phyloP scores from a whole-genome alignment of 1,284 basidiomycete species.

The Termitomyces sp. region DNA sequence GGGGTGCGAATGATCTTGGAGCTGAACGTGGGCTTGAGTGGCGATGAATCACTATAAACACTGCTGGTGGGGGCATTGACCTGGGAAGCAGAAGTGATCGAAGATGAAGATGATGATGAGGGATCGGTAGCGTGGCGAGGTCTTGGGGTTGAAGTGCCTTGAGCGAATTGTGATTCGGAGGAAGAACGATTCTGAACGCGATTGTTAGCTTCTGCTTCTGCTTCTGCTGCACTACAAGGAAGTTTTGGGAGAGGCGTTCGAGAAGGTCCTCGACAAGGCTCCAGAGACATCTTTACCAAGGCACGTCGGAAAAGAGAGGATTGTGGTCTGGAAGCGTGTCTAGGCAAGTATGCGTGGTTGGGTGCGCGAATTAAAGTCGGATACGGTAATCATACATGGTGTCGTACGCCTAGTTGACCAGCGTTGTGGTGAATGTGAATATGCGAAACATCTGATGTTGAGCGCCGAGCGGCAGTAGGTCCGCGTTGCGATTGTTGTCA shows the following conservation, averaged over 20 bases:
- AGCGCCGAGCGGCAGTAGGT: no score
- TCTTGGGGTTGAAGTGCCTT: background rate
- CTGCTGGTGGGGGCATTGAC: background rate
- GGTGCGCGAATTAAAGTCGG: no score
- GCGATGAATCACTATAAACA: background rate
- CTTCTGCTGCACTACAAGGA: constrained; percentile 33
- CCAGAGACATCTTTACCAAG: constrained; percentile 36
- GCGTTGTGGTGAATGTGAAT: no score
- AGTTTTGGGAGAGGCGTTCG: constrained; percentile 17
- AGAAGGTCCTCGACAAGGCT: constrained; percentile 49
- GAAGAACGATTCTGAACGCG: constrained; percentile 11
- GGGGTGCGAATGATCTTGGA: constrained; percentile 62
- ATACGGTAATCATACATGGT: no score
- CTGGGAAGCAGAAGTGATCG: constrained; percentile 2
- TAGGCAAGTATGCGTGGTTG: background rate
- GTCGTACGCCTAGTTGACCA: no score
- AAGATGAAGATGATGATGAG: constrained; percentile 1
- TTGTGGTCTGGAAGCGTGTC: constrained; percentile 46
- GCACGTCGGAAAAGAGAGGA: constrained; percentile 43
- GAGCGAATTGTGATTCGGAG: constrained; percentile 9
- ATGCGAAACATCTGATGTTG: no score
- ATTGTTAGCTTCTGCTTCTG: background rate
- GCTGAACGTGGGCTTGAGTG: constrained; percentile 60
- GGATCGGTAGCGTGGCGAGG: constrained; percentile 14
- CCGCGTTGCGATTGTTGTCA: no score